Evolutionary conservation across 768 basidiomycete species (phyloP).

Genomic region (Tubosaeta brunneosetosa): DNA sequence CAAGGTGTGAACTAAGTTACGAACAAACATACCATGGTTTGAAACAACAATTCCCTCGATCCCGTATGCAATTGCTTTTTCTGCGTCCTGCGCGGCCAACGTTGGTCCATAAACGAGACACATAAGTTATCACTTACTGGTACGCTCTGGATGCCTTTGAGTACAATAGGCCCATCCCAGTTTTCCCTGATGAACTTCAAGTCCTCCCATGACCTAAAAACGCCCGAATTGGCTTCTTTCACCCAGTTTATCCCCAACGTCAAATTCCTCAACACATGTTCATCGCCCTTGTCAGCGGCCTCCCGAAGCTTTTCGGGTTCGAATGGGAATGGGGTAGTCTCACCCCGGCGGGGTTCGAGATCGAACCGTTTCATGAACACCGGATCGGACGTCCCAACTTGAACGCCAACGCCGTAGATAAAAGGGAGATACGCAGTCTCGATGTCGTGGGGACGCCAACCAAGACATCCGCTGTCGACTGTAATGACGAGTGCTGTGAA

Average conservation of each 20-base stretch:
- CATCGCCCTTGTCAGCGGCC: constrained; percentile 29
- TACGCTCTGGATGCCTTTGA: constrained; percentile 41
- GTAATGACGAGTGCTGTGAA: constrained; percentile 44
- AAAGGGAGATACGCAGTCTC: constrained; percentile 36
- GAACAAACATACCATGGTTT: constrained; percentile 57
- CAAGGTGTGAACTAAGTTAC: background rate
- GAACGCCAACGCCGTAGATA: constrained; percentile 35
- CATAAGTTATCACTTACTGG: constrained; percentile 2
- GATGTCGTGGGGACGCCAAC: constrained; percentile 43
- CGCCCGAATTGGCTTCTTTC: constrained; percentile 35
- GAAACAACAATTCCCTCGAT: constrained; percentile 75
- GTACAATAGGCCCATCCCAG: constrained; percentile 46
- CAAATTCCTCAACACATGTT: constrained; percentile 22
- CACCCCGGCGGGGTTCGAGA: constrained; percentile 23
- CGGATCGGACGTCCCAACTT: constrained; percentile 43
- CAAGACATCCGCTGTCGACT: constrained; percentile 40
- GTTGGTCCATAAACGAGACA: background rate
- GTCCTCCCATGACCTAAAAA: constrained; percentile 43
- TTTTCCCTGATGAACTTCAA: constrained; percentile 39
- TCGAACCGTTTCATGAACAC: constrained; percentile 40
- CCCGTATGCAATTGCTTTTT: constrained; percentile 58
- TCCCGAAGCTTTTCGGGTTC: constrained; percentile 25
- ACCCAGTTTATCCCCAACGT: constrained; percentile 38
- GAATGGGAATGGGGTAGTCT: constrained; percentile 34
- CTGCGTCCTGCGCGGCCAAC: constrained; percentile 31